Percentiles rank a stretch among this genome's conserved stretches.
Conservation (phyloP, 192 early-diverging fungal genomes). For the Podila minutissima region DNA sequence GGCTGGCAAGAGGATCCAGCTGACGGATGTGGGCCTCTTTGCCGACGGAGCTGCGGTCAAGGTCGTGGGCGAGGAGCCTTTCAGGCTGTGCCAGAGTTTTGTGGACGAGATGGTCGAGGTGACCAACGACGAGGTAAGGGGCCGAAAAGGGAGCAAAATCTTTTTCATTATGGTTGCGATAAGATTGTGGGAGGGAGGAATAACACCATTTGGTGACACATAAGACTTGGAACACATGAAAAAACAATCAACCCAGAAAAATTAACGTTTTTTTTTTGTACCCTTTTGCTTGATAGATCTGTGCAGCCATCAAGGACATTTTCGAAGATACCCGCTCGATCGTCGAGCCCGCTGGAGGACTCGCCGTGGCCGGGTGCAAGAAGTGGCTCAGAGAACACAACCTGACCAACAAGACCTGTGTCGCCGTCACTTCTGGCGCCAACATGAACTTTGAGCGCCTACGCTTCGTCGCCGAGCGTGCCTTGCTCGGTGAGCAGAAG, state of each 20-base stretch:
- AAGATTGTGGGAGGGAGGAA: too few relatives aligned
- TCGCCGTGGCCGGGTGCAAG: conserved; percentile 89
- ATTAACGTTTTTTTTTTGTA: neutral
- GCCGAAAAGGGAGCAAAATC: neutral
- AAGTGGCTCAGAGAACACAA: conserved; percentile 72
- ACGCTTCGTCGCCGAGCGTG: conserved; percentile 97
- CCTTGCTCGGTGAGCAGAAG: conserved; percentile 90
- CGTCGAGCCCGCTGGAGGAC: conserved; percentile 95
- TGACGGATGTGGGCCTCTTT: conserved; percentile 92
- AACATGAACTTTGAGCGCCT: conserved; percentile 99
- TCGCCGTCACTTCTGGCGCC: conserved; percentile 90
- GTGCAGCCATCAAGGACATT: conserved; percentile 90
- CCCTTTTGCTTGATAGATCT: conserved; percentile 63
- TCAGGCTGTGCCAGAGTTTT: conserved; percentile 78
- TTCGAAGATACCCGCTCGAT: conserved; percentile 95
- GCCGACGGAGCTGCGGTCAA: conserved; percentile 98
- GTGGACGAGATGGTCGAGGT: conserved; percentile 95
- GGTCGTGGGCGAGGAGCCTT: conserved; percentile 89
- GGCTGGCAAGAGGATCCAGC: conserved; percentile 66
- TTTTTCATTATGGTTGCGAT: neutral
- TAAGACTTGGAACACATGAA: neutral
- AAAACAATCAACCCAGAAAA: too few relatives aligned
- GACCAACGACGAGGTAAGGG: conserved; percentile 82
- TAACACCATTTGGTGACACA: neutral
- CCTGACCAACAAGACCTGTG: conserved; percentile 66